Evolutionary conservation across 23 red algal species (phyloP), one percentile per base, ranked within the genome.

Genomic region (Gracilaria domingensis): DNA sequence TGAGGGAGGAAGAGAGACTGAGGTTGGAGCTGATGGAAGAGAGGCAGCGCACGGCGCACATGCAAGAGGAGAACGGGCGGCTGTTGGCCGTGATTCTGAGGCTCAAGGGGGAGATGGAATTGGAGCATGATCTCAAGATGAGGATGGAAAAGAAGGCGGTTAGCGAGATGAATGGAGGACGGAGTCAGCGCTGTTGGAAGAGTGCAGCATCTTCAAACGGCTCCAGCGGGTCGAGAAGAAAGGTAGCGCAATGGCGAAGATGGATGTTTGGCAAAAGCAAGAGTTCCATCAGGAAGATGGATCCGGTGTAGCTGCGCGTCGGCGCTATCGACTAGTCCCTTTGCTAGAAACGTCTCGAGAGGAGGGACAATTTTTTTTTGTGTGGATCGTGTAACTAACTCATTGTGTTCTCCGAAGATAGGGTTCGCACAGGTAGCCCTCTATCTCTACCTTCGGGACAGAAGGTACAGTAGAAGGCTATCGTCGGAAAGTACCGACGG

Each of bases 21-120:
- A 24, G 72, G 40, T 44, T 77, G 72, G 72, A 77, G 72, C 72
- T 77, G 1, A 51, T 77, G 72, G 72, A 77, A 20, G 30, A 77
- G 34, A 37, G 25, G 12, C 72, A 77, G 72, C 17, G n/a, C 2
- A 77, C 40, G 8, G 72, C 72, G 30, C 8, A 50, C 17, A 37
- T 77, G 8, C 72, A 39, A 23, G 4, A 24, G 8, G 72, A 77
- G 34, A 77, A 77, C 28, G 72, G 39, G 42, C 17, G 30, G 23
- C 14, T 77, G 17, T 30, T 77, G 17, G 72, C 34, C 5, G 72
- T 77, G 23, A 77, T 77, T 26, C 23, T 77, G 8, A 77, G 26
- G 72, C 72, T 77, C 23, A 77, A 77, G 20, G 12, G 72, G 21
- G 72, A 77, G 42, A 25, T 77, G 40, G 72, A 77, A 24, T 0